phyloP scores from a whole-genome alignment of 2,329 filamentous ascomycete species.

The Aschersonia sp. region DNA sequence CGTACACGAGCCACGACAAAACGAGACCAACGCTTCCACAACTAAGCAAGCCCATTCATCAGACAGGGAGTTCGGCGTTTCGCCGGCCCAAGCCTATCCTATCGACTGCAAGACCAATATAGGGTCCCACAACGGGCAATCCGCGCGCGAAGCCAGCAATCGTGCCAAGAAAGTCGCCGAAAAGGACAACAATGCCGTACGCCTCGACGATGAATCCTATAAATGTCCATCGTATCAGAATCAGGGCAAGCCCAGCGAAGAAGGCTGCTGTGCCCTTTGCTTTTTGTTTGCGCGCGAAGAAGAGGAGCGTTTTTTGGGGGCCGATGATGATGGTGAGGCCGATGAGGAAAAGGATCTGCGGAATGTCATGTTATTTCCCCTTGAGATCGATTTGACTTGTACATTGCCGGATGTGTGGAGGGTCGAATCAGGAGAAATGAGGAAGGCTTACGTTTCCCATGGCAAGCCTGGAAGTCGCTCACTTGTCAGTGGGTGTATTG shows the following conservation, averaged over 20 bases:
- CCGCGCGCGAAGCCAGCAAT: constrained; percentile 79
- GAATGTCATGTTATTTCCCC: not conserved
- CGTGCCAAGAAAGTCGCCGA: constrained; percentile 92
- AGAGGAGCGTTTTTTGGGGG: constrained; percentile 74
- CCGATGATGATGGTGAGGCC: constrained; percentile 95
- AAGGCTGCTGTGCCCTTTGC: constrained; percentile 85
- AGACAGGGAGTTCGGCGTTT: constrained; percentile 69
- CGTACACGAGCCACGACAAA: too few relatives aligned
- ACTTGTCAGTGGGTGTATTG: not conserved
- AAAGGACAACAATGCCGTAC: constrained; percentile 85
- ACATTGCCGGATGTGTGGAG: too few relatives aligned
- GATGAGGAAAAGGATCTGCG: constrained; percentile 92
- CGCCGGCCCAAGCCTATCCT: constrained; percentile 53
- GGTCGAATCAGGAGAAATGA: too few relatives aligned
- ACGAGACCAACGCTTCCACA: too few relatives aligned
- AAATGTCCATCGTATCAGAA: constrained; percentile 80
- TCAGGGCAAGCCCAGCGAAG: constrained; percentile 67
- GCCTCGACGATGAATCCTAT: constrained; percentile 82
- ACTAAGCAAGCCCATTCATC: constrained; percentile 11
- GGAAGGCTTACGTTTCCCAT: constrained; percentile 72
- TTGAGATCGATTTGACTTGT: not conserved
- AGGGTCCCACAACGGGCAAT: constrained; percentile 74
- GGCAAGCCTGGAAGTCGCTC: constrained; percentile 49
- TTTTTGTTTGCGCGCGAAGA: constrained; percentile 92
- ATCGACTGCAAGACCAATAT: constrained; percentile 63